Percentiles rank a stretch among this genome's conserved stretches.
Conservation (phyloP, 768 basidiomycete genomes). For the Goffeauzyma gilvescens region DNA sequence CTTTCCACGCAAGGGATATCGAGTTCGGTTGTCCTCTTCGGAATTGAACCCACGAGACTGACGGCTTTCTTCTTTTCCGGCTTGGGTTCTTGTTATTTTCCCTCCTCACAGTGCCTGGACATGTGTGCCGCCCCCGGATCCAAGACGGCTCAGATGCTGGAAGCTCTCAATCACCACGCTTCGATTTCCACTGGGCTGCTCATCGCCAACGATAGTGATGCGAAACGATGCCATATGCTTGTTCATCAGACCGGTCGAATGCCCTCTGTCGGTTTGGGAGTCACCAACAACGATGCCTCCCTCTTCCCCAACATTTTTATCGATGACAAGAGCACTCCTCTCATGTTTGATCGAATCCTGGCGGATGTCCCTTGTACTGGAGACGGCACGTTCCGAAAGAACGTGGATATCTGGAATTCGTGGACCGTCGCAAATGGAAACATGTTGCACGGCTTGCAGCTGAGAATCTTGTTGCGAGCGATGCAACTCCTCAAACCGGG, state of each 20-base stretch:
- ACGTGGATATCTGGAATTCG: slow-evolving; percentile 78
- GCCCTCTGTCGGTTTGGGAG: slow-evolving; percentile 76
- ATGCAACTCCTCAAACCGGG: slow-evolving; percentile 71
- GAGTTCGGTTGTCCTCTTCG: no score
- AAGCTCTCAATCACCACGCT: slow-evolving; percentile 72
- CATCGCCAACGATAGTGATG: slow-evolving; percentile 86
- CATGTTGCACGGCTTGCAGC: slow-evolving; percentile 76
- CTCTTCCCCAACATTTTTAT: slow-evolving; percentile 20
- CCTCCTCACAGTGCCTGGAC: slow-evolving; percentile 42
- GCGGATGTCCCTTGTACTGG: slow-evolving; percentile 94
- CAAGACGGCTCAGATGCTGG: slow-evolving; percentile 93
- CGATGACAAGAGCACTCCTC: slow-evolving; percentile 31
- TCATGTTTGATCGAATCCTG: slow-evolving; percentile 79
- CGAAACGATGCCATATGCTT: slow-evolving; percentile 82
- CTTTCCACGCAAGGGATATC: no score
- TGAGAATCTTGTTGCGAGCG: slow-evolving; percentile 76
- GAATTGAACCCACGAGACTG: no score
- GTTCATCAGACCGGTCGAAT: slow-evolving; percentile 93
- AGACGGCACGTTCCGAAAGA: slow-evolving; percentile 89
- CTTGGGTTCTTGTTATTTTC: slow-evolving; percentile 37
- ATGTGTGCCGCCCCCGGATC: slow-evolving; percentile 98
- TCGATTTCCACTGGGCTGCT: slow-evolving; percentile 58
- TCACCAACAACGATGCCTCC: slow-evolving; percentile 79
- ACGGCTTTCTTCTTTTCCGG: no score
- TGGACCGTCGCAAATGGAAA: slow-evolving; percentile 83